Evolutionary conservation across 2,329 filamentous ascomycete species (phyloP), one percentile per base, ranked within the genome.

Genomic region (Apiospora rasikravindrae): DNA sequence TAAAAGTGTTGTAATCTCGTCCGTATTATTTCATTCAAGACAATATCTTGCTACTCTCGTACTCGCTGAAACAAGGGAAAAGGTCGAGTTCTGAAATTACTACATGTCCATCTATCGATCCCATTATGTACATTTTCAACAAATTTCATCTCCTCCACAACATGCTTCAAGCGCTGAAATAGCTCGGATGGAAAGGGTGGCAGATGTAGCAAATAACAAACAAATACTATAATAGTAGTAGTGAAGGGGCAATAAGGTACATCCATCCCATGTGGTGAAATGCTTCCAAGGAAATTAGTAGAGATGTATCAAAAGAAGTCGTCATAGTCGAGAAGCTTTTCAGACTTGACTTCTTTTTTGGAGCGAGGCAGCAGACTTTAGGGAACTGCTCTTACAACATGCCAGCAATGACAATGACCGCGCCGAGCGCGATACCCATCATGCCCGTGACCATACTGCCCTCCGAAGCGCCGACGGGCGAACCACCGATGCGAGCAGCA

Each of bases 391-490:
- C 49, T 73, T 73, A 80, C 67, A 80, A 67, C 76, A 80, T 76
- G 0, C 78, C 76, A n/a, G 78, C 77, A 67, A 80, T 72, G 26
- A 75, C 72, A 33, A 80, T 49, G 1, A 80, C 76, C 22, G 74
- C 71, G 19, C 76, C 77, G 1, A 80, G 74, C 33, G 75, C 78
- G 53, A 80, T 16, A 10, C 77, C 79, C 73, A 80, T 72, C 71
- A 78, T 74, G 19, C 77, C 71, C 44, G 77, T 80, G 61, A 80
- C 77, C 47, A 77, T 70, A 8, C 75, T 77, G 16, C 78, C 78
- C 74, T 80, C 79, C 0, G 73, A 40, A 1, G 73, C 49, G 4
- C 67, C 73, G 1, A 73, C 67, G 5, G 70, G 40, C 40, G 66
- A 44, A 6, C 68, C 68, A 19, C 68, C 69, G 4, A 69, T 19